Conservation (phyloP, 345 rosid genomes). For the Clarkia xantiana region DNA sequence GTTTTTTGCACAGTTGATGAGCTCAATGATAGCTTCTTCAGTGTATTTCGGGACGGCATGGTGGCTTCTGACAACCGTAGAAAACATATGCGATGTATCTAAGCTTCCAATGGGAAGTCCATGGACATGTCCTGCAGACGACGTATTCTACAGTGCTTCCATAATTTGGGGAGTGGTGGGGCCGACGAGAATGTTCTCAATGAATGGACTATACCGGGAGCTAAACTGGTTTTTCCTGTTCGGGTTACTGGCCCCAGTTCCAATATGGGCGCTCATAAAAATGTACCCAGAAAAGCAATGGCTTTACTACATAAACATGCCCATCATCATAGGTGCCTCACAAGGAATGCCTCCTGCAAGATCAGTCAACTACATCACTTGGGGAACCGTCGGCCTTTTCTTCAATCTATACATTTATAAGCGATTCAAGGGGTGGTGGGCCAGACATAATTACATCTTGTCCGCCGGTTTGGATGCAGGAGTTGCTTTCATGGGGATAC, state of each 20-base stretch:
- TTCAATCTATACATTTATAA: constrained; percentile 53
- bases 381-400: constrained; percentile 48
- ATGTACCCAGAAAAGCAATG: constrained; percentile 59
- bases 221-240: constrained; percentile 71
- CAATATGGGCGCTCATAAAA: constrained; percentile 37
- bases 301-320: constrained; percentile 42
- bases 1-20: constrained; percentile 56
- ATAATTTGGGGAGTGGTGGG: constrained; percentile 83
- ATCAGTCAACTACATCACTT: constrained; percentile 44
- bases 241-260: constrained; percentile 55
- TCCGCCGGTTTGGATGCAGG: constrained; percentile 83
- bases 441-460: constrained; percentile 44
- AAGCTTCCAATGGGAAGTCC: background rate
- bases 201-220: constrained; percentile 32
- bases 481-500: constrained; percentile 49
- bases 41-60: constrained; percentile 58
- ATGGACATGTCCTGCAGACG: constrained; percentile 14
- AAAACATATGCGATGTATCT: background rate
- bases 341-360: constrained; percentile 42
- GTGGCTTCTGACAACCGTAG: constrained; percentile 40
- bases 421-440: constrained; percentile 59
- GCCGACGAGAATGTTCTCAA: constrained; percentile 57
- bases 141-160: constrained; percentile 70
- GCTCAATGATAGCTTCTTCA: constrained; percentile 48
- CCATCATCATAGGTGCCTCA: constrained; percentile 35